Base-by-base conservation (phyloP, 106 monocot species). In the Gastrodia elata region DNA sequence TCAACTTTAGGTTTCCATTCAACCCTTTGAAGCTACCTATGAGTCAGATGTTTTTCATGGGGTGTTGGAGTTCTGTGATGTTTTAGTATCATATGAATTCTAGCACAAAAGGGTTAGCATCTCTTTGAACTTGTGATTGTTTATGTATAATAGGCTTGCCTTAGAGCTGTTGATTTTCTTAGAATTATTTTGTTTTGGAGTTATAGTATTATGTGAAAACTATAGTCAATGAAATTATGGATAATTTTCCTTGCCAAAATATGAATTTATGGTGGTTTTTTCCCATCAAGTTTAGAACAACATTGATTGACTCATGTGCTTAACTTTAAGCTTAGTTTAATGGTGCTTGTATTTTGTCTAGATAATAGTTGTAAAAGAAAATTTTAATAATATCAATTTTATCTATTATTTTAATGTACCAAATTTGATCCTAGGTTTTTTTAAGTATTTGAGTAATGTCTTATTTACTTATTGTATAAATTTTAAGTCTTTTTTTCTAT, bases 81-180 rank as follows among this genome's bases (percentile, higher is more conserved):
- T 78, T 68, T 72, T 90, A 11, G 37, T 38, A 49, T 81, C 88
- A 28, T 83, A 90, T 59, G 76, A 93, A 52, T 87, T 84, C 73
- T 92, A 88, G 72, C 80, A 84, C 18, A 68, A 84, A 72, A 87
- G 97, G 83, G 97, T 97, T 76, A 84, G 75, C 2, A 30, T 65
- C 74, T 56, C 42, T 43, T 59, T 6, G 14, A 25, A 24, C 8
- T n/a, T 69, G 32, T 46, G 6, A 65, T 46, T n/a, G 0, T 77
- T 38, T 27, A 28, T 61, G 37, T n/a, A n/a, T n/a, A n/a, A n/a
- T n/a, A n/a, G n/a, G n/a, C n/a, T n/a, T n/a, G n/a, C n/a, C n/a
- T n/a, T n/a, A n/a, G n/a, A n/a, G n/a, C n/a, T n/a, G n/a, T n/a
- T n/a, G n/a, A n/a, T n/a, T n/a, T n/a, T n/a, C n/a, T n/a, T n/a